Base-by-base conservation (phyloP, 208 protist species). In the Naegleria lovaniensis region DNA sequence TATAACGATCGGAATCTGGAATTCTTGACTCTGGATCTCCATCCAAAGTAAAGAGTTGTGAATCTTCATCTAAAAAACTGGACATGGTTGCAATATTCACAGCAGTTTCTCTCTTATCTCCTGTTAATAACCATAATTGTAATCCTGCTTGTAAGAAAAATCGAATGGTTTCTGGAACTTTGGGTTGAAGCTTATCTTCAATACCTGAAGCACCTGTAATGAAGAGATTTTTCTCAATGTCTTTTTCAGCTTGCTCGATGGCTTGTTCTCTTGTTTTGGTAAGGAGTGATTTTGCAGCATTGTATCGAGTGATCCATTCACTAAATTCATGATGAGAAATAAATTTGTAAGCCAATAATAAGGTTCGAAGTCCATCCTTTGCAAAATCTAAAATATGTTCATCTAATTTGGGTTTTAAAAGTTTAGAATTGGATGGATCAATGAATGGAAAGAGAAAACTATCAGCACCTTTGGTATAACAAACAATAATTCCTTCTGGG, bases 71-170 rank as follows among this genome's bases (percentile, higher is more conserved):
- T 11, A 96, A 90, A 19, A 97, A 88, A 7, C 94, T 94, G 90
- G 94, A 95, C 11, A 93, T 96, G 85, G 93, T 91, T n/a, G 95
- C 98, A 83, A 99, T 98, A 90, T 98, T 98, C 38, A 99, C 96
- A 22, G 98, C 98, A 38, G 98, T 99, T 92, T 99, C 96, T 75
- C 96, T 93, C 94, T 99, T 99, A 94, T 99, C 98, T 85, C 98
- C 98, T 40, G 98, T 99, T 55, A 99, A 93, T 93, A 99, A 96
- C 98, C 95, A 97, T 41, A 97, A 22, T n/a, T 91, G 91, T 38
- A 97, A 92, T 6, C 91, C 92, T 16, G 93, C 94, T 40, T 79
- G 0, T 25, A 88, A 67, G 55, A 97, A 90, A 22, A 75, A 88
- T 40, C 83, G 22, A 67, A 96, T 92, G 13, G 93, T 93, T 33